Evolutionary conservation across 1,284 basidiomycete genomes (phyloP), one percentile per base, ranked within the genome.

Genomic region (Rhodotorula sp.): DNA sequence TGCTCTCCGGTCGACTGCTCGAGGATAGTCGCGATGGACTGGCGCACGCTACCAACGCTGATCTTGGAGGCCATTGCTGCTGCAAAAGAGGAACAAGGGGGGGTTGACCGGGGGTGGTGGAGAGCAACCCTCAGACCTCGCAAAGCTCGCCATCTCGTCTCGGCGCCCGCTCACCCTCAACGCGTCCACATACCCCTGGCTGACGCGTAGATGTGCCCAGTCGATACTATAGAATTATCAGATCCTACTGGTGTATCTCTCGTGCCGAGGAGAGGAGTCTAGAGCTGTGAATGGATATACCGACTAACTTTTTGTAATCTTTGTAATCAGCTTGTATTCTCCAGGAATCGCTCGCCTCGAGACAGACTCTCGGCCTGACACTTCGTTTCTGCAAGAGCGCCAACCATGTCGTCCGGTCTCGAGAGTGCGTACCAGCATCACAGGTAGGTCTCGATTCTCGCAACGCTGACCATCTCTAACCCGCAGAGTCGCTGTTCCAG

Each of bases 31-130:
- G 44, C 42, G 55, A 97, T 88, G 80, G 91, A 92, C 85, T 89
- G 88, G 88, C 94, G 94, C 91, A 97, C 94, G 89, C 93, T 94
- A 89, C 67, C 59, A 91, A 87, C 88, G 93, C 93, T 90, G 91
- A 92, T 66, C 62, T 69, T 69, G 61, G 68, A 71, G 15, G 67
- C 60, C 69, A 37, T 44, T 22, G 53, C 53, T 54, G 53, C 26
- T 42, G 37, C 37, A 42, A 42, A 24, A 20, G 20, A 56, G 55
- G 30, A 48, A 18, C n/a, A 22, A 30, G 48, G 24, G 54, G 53
- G 42, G 51, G 53, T 29, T 22, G 62, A 55, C 51, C 53, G 51
- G 26, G 60, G 30, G 46, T 54, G 53, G 53, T 54, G 53, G n/a
- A 54, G 53, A n/a, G 5, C 12, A n/a, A 17, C 15, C 12, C 24